A percentile compares a stretch with the other conserved stretches of the same genome.
Conservation (phyloP, 805 yeast genomes). For the Wickerhamiella allomyrinae region DNA sequence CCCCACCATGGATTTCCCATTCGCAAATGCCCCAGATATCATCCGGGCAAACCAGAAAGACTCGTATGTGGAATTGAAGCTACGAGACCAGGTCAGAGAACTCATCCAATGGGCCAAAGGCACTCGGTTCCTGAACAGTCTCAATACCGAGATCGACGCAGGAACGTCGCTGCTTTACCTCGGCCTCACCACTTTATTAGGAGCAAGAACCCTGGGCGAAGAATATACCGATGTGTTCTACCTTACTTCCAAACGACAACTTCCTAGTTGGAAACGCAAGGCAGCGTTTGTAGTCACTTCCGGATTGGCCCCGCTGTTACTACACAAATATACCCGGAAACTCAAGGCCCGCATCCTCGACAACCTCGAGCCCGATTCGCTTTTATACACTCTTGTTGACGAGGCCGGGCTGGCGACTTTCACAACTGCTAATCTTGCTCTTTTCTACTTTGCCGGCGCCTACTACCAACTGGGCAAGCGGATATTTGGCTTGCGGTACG, state of each 20-base stretch:
- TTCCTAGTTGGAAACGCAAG: slow-evolving; percentile 28
- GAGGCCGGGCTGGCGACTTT: slow-evolving; percentile 25
- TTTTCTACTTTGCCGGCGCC: slow-evolving; percentile 71
- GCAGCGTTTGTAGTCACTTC: slow-evolving; percentile 46
- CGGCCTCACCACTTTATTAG: slow-evolving; percentile 58
- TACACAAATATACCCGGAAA: slow-evolving; percentile 15
- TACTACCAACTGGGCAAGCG: slow-evolving; percentile 71
- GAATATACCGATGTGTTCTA: slow-evolving; percentile 61
- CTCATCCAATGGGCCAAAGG: slow-evolving; percentile 38
- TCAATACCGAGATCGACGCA: slow-evolving; percentile 47
- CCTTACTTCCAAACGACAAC: slow-evolving; percentile 14
- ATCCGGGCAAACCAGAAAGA: slow-evolving; percentile 88
- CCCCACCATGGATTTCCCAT: slow-evolving; percentile 31
- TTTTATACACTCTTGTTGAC: slow-evolving; percentile 6
- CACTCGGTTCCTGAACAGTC: slow-evolving; percentile 43
- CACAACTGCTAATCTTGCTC: slow-evolving; percentile 57
- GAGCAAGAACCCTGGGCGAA: slow-evolving; percentile 80
- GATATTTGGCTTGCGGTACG: slow-evolving; percentile 67
- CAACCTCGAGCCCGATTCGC: slow-evolving; percentile 1
- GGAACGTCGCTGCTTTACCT: slow-evolving; percentile 49
- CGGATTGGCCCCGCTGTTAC: slow-evolving; percentile 45
- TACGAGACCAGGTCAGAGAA: slow-evolving; percentile 42
- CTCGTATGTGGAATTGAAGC: slow-evolving; percentile 45
- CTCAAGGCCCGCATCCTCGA: slow-evolving; percentile 13
- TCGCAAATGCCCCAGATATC: slow-evolving; percentile 79